A percentile compares a stretch with the other conserved stretches of the same genome.
Evolutionary conservation across 768 basidiomycete genomes (phyloP).

Genomic region (Podaxis sp.): DNA sequence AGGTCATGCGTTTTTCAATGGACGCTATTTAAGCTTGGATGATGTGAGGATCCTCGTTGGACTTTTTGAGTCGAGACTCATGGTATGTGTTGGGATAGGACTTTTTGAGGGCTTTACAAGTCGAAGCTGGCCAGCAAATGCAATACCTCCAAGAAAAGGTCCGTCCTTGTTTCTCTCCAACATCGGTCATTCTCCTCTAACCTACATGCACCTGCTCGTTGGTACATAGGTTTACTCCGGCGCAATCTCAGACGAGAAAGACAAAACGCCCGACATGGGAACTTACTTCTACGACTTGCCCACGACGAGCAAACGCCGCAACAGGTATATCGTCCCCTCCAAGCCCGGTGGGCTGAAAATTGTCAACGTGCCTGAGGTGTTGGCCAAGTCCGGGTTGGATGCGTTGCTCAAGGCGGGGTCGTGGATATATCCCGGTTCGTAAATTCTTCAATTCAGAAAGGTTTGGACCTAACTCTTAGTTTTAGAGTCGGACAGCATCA

Average conservation of each 20-base stretch:
- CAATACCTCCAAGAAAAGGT: conserved; percentile 76
- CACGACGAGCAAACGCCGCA: conserved; percentile 66
- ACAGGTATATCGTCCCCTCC: conserved; percentile 66
- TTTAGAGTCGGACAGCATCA: conserved; percentile 30
- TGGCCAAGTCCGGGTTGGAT: conserved; percentile 42
- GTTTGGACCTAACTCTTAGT: not conserved
- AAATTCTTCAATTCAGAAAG: not conserved
- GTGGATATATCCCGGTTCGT: conserved; percentile 67
- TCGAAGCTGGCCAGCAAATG: conserved; percentile 55
- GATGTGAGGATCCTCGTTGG: conserved; percentile 49
- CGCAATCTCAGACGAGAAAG: conserved; percentile 51
- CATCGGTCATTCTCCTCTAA: not conserved
- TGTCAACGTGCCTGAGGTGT: conserved; percentile 54
- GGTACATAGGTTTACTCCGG: conserved; percentile 56
- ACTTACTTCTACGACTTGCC: conserved; percentile 93
- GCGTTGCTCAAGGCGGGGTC: conserved; percentile 30
- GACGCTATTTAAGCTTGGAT: conserved; percentile 68
- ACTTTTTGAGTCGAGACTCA: not conserved
- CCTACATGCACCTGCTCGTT: not conserved
- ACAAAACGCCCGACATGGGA: conserved; percentile 45
- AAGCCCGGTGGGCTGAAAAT: conserved; percentile 48
- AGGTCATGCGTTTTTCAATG: conserved; percentile 87
- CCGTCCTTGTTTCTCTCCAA: conserved; percentile 16
- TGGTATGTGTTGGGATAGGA: conserved; percentile 37
- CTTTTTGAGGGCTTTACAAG: conserved; percentile 63